phyloP scores from a whole-genome alignment of 495 filamentous ascomycete species.

The Penicillium alfredii region DNA sequence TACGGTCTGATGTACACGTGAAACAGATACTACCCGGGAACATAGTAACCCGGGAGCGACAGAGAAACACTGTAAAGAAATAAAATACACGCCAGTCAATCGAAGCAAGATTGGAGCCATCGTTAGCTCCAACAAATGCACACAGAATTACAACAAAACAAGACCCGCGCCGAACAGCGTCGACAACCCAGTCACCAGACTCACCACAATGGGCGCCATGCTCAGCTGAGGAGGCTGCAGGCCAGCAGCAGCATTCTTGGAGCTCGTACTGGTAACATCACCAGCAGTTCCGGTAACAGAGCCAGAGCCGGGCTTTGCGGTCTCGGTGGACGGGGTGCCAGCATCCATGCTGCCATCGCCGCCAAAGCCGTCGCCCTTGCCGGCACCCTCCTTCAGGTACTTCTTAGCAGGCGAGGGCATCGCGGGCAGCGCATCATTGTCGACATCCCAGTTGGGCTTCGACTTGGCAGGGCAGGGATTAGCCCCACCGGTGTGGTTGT shows the following conservation, averaged over 20 bases:
- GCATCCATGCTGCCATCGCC: slow-evolving; percentile 69
- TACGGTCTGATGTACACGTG: too few relatives aligned
- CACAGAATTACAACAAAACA: slow-evolving; percentile 32
- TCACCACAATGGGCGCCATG: slow-evolving; percentile 49
- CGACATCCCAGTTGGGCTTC: slow-evolving; percentile 65
- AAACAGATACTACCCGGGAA: too few relatives aligned
- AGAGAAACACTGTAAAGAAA: too few relatives aligned
- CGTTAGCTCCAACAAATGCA: too few relatives aligned
- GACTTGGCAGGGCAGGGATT: slow-evolving; percentile 64
- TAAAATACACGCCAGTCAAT: too few relatives aligned
- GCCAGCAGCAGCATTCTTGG: slow-evolving; percentile 41
- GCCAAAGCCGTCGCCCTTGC: slow-evolving; percentile 61
- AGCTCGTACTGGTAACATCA: slow-evolving; percentile 31
- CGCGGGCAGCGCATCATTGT: slow-evolving; percentile 59
- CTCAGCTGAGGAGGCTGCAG: slow-evolving; percentile 41
- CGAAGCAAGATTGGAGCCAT: too few relatives aligned
- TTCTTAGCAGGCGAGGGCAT: slow-evolving; percentile 63
- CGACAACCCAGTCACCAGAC: slow-evolving; percentile 50
- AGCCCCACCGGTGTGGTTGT: slow-evolving; percentile 59
- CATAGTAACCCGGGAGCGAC: too few relatives aligned
- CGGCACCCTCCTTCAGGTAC: slow-evolving; percentile 70
- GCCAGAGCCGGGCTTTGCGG: slow-evolving; percentile 59
- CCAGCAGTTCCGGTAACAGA: slow-evolving; percentile 29
- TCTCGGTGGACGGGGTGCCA: slow-evolving; percentile 53
- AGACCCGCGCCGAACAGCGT: slow-evolving; percentile 61